Evolutionary conservation across 768 basidiomycete genomes (phyloP).

Genomic region (Daedalea quercina): DNA sequence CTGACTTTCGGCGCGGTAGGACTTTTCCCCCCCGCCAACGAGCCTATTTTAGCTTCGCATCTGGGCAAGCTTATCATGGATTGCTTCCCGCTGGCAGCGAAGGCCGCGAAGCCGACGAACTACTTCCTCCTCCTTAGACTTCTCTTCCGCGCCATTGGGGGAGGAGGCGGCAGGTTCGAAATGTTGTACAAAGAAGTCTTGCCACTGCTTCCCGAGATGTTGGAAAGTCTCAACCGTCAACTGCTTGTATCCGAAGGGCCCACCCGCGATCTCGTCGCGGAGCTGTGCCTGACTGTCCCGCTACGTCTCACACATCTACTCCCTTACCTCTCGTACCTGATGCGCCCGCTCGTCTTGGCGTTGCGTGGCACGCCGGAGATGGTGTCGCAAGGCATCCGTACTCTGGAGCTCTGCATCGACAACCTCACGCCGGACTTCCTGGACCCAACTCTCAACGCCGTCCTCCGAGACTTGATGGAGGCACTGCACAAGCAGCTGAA

Average conservation of each 20-base stretch:
- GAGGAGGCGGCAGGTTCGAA: slow-evolving; percentile 90
- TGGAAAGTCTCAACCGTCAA: slow-evolving; percentile 90
- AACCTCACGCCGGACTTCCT: slow-evolving; percentile 97
- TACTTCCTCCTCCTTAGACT: slow-evolving; percentile 91
- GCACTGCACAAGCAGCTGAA: slow-evolving; percentile 88
- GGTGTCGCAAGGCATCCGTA: slow-evolving; percentile 91
- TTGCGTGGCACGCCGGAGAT: slow-evolving; percentile 83
- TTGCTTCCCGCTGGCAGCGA: slow-evolving; percentile 90
- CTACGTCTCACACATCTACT: slow-evolving; percentile 91
- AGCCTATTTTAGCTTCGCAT: slow-evolving; percentile 89
- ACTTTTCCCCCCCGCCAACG: slow-evolving; percentile 66
- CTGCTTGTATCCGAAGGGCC: slow-evolving; percentile 78
- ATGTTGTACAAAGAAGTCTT: slow-evolving; percentile 93
- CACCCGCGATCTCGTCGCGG: slow-evolving; percentile 88
- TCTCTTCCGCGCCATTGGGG: slow-evolving; percentile 89
- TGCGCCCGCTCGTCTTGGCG: slow-evolving; percentile 93
- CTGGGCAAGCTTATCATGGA: slow-evolving; percentile 92
- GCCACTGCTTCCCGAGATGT: slow-evolving; percentile 93
- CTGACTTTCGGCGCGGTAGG: slow-evolving; percentile 89
- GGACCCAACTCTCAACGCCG: slow-evolving; percentile 90
- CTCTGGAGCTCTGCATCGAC: slow-evolving; percentile 97
- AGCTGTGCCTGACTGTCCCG: slow-evolving; percentile 95
- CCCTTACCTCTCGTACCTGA: slow-evolving; percentile 90
- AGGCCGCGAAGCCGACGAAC: slow-evolving; percentile 83
- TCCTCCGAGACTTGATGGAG: slow-evolving; percentile 90